These are phyloP conservation scores for Sparassis latifolia DNA, from an alignment of 1,284 basidiomycete species.

Conservation along the genomic window DNA sequence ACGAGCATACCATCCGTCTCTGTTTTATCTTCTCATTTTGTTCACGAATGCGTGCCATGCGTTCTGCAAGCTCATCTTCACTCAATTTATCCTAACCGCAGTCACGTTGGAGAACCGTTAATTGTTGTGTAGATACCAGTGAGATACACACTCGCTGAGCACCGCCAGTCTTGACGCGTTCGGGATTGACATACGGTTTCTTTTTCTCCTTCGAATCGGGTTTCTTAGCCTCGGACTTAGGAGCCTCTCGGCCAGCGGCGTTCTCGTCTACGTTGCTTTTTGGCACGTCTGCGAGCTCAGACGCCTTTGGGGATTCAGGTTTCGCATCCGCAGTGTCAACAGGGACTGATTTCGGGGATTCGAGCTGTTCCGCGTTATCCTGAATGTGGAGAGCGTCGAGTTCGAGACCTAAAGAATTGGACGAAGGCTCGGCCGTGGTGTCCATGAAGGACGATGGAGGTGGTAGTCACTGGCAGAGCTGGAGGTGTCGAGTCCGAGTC, in stretches of 20 bases:
- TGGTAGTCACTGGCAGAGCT: neutral
- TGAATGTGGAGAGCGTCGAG: conserved; percentile 41
- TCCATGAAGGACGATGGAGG: conserved; percentile 13
- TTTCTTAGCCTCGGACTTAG: conserved; percentile 10
- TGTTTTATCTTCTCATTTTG: conserved; percentile 82
- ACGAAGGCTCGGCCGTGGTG: conserved; percentile 19
- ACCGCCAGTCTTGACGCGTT: conserved; percentile 77
- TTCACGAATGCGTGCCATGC: conserved; percentile 68
- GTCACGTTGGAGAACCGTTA: conserved; percentile 9
- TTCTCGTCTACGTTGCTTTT: conserved; percentile 8
- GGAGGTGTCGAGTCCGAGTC: conserved; percentile 15
- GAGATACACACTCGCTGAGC: conserved; percentile 48
- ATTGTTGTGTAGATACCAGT: conserved; percentile 9
- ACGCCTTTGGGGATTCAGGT: conserved; percentile 4
- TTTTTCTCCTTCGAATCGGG: conserved; percentile 24
- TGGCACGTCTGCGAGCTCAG: conserved; percentile 1
- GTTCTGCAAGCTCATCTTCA: conserved; percentile 63
- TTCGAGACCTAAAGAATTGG: conserved; percentile 64
- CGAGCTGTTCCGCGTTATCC: conserved; percentile 14
- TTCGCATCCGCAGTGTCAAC: neutral
- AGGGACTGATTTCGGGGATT: conserved; percentile 9
- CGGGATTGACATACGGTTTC: conserved; percentile 64
- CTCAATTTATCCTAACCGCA: conserved; percentile 59
- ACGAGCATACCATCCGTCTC: conserved; percentile 48
- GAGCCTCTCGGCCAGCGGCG: conserved; percentile 9